Evolutionary conservation across 2,329 filamentous ascomycete species (phyloP).

Genomic region (Colletotrichum godetiae): DNA sequence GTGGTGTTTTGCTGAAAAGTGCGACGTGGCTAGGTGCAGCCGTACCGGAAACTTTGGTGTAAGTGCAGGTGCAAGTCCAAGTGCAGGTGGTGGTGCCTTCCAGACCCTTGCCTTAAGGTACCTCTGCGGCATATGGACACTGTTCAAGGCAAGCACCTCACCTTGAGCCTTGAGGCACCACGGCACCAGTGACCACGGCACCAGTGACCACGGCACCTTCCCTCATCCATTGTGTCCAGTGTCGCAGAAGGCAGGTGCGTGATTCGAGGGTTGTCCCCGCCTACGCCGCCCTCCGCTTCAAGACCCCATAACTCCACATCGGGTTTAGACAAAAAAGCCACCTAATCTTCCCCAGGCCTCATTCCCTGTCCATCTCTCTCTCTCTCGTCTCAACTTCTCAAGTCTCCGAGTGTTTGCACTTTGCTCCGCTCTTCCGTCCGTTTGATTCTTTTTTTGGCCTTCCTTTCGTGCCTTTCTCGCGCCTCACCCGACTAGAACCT

Average conservation of each 20-base stretch:
- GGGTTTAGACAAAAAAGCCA: conserved; percentile 10
- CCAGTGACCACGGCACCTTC: background rate
- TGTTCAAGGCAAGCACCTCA: no score
- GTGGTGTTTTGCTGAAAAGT: background rate
- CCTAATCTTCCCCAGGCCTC: conserved; percentile 22
- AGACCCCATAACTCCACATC: background rate
- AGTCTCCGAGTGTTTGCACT: background rate
- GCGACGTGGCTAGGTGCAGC: background rate
- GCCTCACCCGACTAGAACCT: background rate
- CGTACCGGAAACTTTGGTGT: background rate
- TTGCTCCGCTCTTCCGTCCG: background rate
- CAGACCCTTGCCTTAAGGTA: background rate
- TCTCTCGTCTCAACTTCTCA: no score
- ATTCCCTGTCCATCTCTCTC: background rate
- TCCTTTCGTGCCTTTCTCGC: background rate
- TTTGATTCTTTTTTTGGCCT: conserved; percentile 16
- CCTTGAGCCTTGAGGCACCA: no score
- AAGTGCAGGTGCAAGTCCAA: background rate
- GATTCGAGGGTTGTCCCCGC: background rate
- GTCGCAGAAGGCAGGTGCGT: conserved; percentile 2
- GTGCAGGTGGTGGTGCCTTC: background rate
- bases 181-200: no score
- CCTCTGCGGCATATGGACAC: no score
- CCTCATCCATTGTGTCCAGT: background rate
- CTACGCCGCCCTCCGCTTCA: conserved; percentile 4